Conservation (phyloP, 768 basidiomycete genomes). For the Calocybe gangraenosa region DNA sequence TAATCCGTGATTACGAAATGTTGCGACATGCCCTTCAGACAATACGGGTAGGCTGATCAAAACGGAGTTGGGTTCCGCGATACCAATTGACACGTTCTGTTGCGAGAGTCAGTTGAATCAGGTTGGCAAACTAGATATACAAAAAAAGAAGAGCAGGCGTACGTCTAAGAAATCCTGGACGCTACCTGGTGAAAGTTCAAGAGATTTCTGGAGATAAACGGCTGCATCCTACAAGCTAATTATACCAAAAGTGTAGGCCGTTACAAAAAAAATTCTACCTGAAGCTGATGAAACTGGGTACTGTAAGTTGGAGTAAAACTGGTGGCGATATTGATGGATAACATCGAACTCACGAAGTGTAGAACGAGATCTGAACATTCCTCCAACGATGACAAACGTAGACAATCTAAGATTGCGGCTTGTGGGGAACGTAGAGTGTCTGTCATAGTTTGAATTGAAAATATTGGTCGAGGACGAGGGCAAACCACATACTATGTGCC, state of each 20-base stretch:
- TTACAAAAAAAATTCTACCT: background rate
- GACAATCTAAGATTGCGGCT: constrained; percentile 5
- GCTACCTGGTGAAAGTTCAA: background rate
- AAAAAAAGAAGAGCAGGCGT: background rate
- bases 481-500: constrained; percentile 2
- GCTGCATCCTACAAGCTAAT: constrained; percentile 1
- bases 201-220: constrained; percentile 1
- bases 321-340: background rate
- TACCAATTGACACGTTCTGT: constrained; percentile 4
- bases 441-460: background rate
- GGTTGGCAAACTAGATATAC: no score
- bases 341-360: constrained; percentile 5
- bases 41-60: constrained; percentile 11
- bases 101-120: background rate
- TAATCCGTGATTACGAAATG: constrained; percentile 9
- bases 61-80: constrained; percentile 3
- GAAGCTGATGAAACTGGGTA: constrained; percentile 8
- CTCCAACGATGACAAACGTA: background rate
- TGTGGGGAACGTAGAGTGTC: constrained; percentile 6
- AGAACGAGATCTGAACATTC: constrained; percentile 7
- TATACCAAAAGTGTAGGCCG: background rate
- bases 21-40: constrained; percentile 2
- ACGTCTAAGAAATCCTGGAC: constrained; percentile 8
- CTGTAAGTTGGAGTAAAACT: background rate
- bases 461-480: background rate